Percentiles rank a stretch among this genome's conserved stretches.
phyloP scores from a whole-genome alignment of 371 early-diverging fungal genomes.

The Apophysomyces sp. region DNA sequence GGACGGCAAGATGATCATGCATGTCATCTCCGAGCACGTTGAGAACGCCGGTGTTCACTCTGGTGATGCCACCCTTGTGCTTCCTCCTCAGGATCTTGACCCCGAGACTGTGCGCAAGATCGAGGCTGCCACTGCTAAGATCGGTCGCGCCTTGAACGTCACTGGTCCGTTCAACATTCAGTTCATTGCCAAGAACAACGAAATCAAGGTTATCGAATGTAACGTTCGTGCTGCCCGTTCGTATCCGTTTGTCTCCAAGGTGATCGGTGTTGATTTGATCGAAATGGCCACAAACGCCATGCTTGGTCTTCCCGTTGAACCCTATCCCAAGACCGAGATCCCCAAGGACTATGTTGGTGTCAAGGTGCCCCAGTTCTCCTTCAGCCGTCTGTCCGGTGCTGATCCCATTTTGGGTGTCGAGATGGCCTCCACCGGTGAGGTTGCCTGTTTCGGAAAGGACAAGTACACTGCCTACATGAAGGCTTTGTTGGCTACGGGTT shows the following conservation, averaged over 20 bases:
- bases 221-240: constrained; percentile 95
- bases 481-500: constrained; percentile 89
- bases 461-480: constrained; percentile 96
- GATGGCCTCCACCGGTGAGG: constrained; percentile 99
- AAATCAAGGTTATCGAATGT: constrained; percentile 97
- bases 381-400: constrained; percentile 91
- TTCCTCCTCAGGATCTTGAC: constrained; percentile 91
- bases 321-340: constrained; percentile 65
- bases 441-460: constrained; percentile 94
- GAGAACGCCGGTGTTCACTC: constrained; percentile 98
- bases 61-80: constrained; percentile 93
- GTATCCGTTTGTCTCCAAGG: constrained; percentile 96
- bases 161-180: constrained; percentile 99
- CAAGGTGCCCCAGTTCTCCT: constrained; percentile 97
- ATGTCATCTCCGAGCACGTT: constrained; percentile 92
- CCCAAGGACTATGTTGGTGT: constrained; percentile 79
- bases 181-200: constrained; percentile 93
- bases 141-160: constrained; percentile 88
- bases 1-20: constrained; percentile 85
- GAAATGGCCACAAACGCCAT: constrained; percentile 94
- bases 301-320: constrained; percentile 71
- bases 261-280: constrained; percentile 85
- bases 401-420: constrained; percentile 97
- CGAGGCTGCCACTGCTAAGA: constrained; percentile 82
- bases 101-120: constrained; percentile 87